Percentiles rank a stretch among this genome's conserved stretches.
Evolutionary conservation across 2,329 filamentous ascomycete genomes (phyloP).

Genomic region (Myriosclerotinia duriaeana): DNA sequence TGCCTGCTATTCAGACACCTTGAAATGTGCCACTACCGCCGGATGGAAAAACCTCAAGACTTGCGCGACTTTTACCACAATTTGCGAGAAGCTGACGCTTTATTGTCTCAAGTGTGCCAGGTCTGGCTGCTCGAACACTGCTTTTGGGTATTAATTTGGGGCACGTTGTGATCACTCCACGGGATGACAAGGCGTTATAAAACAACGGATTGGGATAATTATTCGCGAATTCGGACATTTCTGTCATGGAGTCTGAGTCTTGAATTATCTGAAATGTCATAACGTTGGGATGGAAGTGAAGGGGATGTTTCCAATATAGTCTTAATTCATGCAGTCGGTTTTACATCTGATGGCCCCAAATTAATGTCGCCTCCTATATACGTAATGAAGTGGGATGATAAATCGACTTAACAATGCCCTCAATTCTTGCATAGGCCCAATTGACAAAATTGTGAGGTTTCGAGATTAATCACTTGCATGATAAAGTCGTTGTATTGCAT

Average conservation of each 20-base stretch:
- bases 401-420: neutral
- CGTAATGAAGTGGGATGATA: neutral
- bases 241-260: neutral
- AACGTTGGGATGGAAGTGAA: constrained; percentile 8
- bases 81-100: constrained; percentile 19
- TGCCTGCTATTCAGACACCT: constrained; percentile 13
- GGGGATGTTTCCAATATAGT: constrained; percentile 10
- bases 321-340: constrained; percentile 13
- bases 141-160: constrained; percentile 12
- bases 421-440: neutral
- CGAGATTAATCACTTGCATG: constrained; percentile 15
- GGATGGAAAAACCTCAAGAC: constrained; percentile 1
- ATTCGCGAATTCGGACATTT: neutral
- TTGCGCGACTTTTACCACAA: constrained; percentile 8
- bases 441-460: neutral
- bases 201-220: neutral
- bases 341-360: neutral
- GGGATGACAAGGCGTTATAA: neutral
- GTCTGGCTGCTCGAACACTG: constrained; percentile 8
- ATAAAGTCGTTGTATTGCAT: constrained; percentile 9
- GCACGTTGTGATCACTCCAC: neutral
- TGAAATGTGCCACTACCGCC: constrained; percentile 13
- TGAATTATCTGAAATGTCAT: constrained; percentile 10
- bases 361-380: neutral
- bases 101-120: constrained; percentile 15